These are phyloP conservation scores for Penicillium subrubescens DNA, from an alignment of 495 filamentous ascomycete species.

Conservation along the genomic window DNA sequence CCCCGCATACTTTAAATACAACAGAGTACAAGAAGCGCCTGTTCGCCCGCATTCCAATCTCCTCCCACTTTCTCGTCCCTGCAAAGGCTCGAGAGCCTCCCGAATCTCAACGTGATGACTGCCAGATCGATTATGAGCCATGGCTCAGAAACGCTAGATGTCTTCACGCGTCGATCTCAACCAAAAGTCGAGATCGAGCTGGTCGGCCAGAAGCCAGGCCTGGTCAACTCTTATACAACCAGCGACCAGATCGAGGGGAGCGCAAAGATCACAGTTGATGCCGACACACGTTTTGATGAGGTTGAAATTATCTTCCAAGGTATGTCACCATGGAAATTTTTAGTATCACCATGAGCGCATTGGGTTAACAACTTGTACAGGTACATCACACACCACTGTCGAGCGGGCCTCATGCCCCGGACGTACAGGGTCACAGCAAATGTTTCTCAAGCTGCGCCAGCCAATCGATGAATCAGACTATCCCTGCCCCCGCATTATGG, in stretches of 20 bases:
- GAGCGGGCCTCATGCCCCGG: constrained; percentile 53
- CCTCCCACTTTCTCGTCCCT: neutral
- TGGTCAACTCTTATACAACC: constrained; percentile 58
- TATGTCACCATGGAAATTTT: constrained; percentile 27
- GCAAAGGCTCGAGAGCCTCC: neutral
- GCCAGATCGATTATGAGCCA: constrained; percentile 33
- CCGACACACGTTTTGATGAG: constrained; percentile 75
- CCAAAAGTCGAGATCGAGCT: constrained; percentile 42
- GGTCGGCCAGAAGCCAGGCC: constrained; percentile 34
- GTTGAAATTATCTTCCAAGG: constrained; percentile 84
- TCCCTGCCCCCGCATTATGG: constrained; percentile 68
- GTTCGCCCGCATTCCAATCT: neutral
- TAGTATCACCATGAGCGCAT: neutral
- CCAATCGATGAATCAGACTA: constrained; percentile 71
- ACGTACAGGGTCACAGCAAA: constrained; percentile 55
- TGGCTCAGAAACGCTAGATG: constrained; percentile 33
- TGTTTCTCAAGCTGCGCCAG: constrained; percentile 81
- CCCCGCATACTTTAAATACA: constrained; percentile 3
- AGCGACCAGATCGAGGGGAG: constrained; percentile 61
- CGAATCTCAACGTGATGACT: constrained; percentile 13
- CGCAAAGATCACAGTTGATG: constrained; percentile 58
- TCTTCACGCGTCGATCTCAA: constrained; percentile 30
- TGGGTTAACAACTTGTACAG: constrained; percentile 30
- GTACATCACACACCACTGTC: constrained; percentile 50
- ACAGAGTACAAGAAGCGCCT: constrained; percentile 1